Conservation (phyloP, 148 eudicot genomes). For the Chenopodium berlandieri region DNA sequence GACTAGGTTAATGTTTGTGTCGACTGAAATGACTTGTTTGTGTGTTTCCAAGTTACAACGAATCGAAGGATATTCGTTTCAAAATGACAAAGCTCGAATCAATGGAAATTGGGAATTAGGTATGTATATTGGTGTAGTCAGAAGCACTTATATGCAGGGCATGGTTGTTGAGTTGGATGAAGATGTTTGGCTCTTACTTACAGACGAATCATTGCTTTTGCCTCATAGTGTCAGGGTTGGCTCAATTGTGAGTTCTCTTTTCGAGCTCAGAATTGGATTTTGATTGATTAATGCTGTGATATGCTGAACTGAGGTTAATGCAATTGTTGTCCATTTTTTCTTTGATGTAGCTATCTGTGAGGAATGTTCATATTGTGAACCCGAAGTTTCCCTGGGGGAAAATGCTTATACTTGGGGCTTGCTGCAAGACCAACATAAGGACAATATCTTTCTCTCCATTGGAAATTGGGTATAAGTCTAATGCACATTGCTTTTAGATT, state of each 20-base stretch:
- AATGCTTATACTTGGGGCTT: constrained; percentile 76
- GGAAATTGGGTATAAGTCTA: constrained; percentile 57
- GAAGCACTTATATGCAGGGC: constrained; percentile 66
- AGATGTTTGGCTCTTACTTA: constrained; percentile 67
- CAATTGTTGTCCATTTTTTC: constrained; percentile 5
- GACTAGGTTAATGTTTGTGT: constrained; percentile 60
- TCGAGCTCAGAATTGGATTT: background rate
- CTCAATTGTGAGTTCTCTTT: constrained; percentile 59
- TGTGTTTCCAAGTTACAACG: constrained; percentile 17
- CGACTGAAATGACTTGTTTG: constrained; percentile 40
- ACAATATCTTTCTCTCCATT: constrained; percentile 70
- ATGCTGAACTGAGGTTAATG: background rate
- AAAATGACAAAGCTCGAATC: constrained; percentile 17
- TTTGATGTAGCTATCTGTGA: constrained; percentile 48
- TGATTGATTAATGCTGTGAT: background rate
- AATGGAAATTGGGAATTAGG: constrained; percentile 56
- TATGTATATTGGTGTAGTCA: constrained; percentile 65
- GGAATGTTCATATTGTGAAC: constrained; percentile 73
- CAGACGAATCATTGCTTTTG: constrained; percentile 47
- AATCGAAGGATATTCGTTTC: constrained; percentile 6
- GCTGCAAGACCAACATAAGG: constrained; percentile 62
- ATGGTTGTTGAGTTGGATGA: constrained; percentile 78
- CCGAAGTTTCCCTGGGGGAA: constrained; percentile 72
- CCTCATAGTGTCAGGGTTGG: constrained; percentile 79
- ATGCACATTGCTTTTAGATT: background rate